Percentiles rank a stretch among this genome's conserved stretches.
Evolutionary conservation across 2,329 filamentous ascomycete genomes (phyloP).

Genomic region (Beauveria varroae): DNA sequence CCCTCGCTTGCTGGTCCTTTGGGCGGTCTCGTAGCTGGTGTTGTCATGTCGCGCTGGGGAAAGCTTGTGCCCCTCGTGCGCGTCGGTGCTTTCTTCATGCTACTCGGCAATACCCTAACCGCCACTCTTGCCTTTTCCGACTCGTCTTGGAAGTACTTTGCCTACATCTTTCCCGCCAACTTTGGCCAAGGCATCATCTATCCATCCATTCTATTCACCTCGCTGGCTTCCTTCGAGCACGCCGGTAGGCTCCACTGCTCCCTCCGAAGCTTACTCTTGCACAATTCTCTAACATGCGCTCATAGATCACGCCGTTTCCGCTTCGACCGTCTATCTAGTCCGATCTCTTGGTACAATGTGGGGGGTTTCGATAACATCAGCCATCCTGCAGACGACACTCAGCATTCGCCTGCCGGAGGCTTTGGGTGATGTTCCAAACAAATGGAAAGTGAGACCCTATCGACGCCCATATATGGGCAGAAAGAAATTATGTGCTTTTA

Average conservation of each 20-base stretch:
- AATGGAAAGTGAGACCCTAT: conserved; percentile 43
- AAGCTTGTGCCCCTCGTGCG: conserved; percentile 45
- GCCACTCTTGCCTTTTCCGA: conserved; percentile 42
- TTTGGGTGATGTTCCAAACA: conserved; percentile 47
- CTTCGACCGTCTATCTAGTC: conserved; percentile 56
- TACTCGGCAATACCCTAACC: conserved; percentile 46
- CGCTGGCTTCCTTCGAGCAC: conserved; percentile 55
- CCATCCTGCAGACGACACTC: conserved; percentile 56
- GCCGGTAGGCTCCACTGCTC: conserved; percentile 33
- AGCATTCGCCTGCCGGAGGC: conserved; percentile 44
- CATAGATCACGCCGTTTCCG: conserved; percentile 53
- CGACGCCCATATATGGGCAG: background rate
- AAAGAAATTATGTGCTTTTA: background rate
- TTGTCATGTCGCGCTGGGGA: conserved; percentile 51
- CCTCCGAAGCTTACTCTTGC: background rate
- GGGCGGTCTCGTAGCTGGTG: conserved; percentile 47
- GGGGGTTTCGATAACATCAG: conserved; percentile 55
- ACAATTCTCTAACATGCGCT: background rate
- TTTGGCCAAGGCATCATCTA: conserved; percentile 54
- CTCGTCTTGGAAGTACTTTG: conserved; percentile 45
- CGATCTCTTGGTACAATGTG: conserved; percentile 56
- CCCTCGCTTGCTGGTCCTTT: conserved; percentile 53
- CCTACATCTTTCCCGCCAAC: conserved; percentile 51
- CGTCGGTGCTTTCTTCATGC: conserved; percentile 41
- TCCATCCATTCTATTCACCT: conserved; percentile 52